phyloP scores from a whole-genome alignment of 495 filamentous ascomycete genomes.

The Neurospora sp. region DNA sequence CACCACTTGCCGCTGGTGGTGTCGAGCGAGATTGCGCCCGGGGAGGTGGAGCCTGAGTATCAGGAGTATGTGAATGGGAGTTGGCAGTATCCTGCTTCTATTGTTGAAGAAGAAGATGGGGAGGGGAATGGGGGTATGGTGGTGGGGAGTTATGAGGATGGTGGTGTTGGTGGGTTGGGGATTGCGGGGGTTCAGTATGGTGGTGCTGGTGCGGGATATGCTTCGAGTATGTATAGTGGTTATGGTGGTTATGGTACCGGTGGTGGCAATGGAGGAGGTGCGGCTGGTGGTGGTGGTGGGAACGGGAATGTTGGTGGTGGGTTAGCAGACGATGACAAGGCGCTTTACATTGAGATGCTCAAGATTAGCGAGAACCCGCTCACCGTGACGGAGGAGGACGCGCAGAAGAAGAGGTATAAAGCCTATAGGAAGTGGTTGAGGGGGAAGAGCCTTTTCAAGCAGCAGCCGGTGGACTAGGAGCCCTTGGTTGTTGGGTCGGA shows the following conservation, averaged over 20 bases:
- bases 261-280: not conserved
- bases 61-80: constrained; percentile 58
- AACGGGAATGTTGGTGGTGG: constrained; percentile 1
- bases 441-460: constrained; percentile 90
- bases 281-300: not conserved
- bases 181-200: not conserved
- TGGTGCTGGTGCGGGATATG: not conserved
- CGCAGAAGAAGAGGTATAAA: constrained; percentile 85
- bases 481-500: constrained; percentile 4
- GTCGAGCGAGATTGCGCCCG: constrained; percentile 47
- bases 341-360: constrained; percentile 66
- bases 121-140: not conserved
- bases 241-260: not conserved
- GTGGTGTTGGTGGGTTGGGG: not conserved
- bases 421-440: constrained; percentile 89
- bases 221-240: not conserved
- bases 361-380: constrained; percentile 70
- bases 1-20: constrained; percentile 82
- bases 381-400: constrained; percentile 78
- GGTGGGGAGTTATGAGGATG: not conserved
- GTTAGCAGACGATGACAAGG: constrained; percentile 53
- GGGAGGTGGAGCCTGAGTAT: constrained; percentile 54
- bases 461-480: constrained; percentile 57
- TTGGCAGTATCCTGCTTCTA: constrained; percentile 26
- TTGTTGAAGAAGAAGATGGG: not conserved